These are phyloP conservation scores for Salvia miltiorrhiza DNA, from an alignment of 257 asterid genomes.

Conservation along the genomic window DNA sequence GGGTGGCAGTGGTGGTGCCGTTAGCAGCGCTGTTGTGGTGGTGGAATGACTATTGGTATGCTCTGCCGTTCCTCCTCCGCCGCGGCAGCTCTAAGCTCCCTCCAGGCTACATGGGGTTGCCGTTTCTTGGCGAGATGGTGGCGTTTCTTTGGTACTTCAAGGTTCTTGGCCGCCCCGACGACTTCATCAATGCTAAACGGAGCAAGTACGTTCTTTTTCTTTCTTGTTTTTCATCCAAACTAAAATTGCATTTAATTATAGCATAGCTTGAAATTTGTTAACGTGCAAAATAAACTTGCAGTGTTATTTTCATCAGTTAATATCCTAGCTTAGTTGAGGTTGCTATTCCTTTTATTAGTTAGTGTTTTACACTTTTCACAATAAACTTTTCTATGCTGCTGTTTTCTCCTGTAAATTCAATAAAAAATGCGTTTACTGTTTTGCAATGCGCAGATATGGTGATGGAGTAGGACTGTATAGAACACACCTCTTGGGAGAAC, in stretches of 20 bases:
- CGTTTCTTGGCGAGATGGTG: constrained; percentile 50
- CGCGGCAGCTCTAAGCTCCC: constrained; percentile 40
- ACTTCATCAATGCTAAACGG: constrained; percentile 45
- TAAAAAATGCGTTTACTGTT: no score
- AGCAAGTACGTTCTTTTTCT: constrained; percentile 21
- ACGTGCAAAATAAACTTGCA: no score
- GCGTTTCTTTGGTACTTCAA: constrained; percentile 54
- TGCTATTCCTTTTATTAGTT: no score
- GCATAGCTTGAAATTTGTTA: background rate
- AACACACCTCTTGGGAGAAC: constrained; percentile 53
- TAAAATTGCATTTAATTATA: background rate
- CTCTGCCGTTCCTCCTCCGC: constrained; percentile 20
- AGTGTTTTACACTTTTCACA: no score
- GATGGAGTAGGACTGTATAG: constrained; percentile 49
- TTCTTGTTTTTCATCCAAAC: no score
- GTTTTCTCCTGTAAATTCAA: no score
- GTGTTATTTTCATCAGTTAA: no score
- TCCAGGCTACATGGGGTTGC: constrained; percentile 58
- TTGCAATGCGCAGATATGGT: constrained; percentile 39
- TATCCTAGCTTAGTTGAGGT: no score
- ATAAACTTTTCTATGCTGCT: no score
- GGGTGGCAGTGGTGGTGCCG: constrained; percentile 25
- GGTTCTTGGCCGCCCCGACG: constrained; percentile 43
- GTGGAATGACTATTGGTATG: constrained; percentile 54
- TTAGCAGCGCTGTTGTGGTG: constrained; percentile 29